Evolutionary conservation across 495 filamentous ascomycete genomes (phyloP).

Genomic region (Hypoxylon crocopeplum): DNA sequence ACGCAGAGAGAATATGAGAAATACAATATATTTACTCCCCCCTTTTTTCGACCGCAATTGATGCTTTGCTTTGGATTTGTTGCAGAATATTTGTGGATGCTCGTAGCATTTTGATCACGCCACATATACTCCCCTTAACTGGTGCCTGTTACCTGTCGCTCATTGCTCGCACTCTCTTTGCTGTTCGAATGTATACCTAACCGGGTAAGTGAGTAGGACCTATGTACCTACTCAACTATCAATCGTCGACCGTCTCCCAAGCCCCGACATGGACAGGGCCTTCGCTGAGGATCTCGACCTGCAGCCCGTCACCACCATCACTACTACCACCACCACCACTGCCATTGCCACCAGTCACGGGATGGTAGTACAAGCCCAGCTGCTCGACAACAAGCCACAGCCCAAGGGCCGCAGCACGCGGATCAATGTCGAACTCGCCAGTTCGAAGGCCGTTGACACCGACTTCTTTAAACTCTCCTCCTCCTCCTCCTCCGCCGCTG

Average conservation of each 20-base stretch:
- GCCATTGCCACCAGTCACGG: not conserved
- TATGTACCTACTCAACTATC: conserved; percentile 1
- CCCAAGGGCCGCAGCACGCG: conserved; percentile 54
- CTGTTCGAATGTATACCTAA: no score
- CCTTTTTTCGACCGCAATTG: not conserved
- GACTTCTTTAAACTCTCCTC: conserved; percentile 73
- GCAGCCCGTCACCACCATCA: conserved; percentile 63
- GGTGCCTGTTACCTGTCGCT: not conserved
- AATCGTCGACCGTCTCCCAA: conserved; percentile 55
- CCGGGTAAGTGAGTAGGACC: no score
- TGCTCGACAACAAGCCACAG: conserved; percentile 84
- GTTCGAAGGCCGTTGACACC: conserved; percentile 69
- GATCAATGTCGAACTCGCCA: conserved; percentile 73
- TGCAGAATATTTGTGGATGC: not conserved
- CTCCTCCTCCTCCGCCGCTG: conserved; percentile 34
- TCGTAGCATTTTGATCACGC: not conserved
- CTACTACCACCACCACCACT: conserved; percentile 45
- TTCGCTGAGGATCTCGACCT: conserved; percentile 75
- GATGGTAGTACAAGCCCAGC: conserved; percentile 49
- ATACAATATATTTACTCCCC: conserved; percentile 6
- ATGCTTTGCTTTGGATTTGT: not conserved
- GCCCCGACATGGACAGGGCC: conserved; percentile 65
- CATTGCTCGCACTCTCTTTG: no score
- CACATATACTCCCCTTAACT: not conserved
- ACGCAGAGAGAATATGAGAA: conserved; percentile 14